These are phyloP conservation scores for Leishmania gerbilli DNA, from an alignment of 208 protist genomes.

Conservation along the genomic window DNA sequence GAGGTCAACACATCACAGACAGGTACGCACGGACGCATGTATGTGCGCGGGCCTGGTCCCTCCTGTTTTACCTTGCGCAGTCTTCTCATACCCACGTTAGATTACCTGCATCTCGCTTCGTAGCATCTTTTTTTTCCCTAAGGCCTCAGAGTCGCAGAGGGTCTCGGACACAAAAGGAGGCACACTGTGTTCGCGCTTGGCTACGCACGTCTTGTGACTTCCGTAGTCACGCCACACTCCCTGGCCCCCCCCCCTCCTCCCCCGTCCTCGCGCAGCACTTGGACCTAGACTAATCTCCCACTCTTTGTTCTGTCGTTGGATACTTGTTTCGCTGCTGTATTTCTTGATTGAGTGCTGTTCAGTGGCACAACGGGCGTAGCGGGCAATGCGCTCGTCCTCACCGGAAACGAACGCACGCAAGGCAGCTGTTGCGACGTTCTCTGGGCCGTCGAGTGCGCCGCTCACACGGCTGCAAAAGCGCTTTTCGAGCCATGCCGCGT, in stretches of 20 bases:
- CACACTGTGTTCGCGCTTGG: not conserved
- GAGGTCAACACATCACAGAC: too few relatives aligned
- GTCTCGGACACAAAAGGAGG: not conserved
- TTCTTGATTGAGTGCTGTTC: not conserved
- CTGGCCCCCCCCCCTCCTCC: not conserved
- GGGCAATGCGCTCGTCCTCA: not conserved
- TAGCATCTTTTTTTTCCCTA: not conserved
- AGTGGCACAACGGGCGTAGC: not conserved
- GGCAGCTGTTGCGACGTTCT: not conserved
- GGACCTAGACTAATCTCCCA: not conserved
- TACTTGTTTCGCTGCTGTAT: not conserved
- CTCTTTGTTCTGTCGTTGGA: not conserved
- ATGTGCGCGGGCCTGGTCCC: not conserved
- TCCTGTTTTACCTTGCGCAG: not conserved
- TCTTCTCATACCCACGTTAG: not conserved
- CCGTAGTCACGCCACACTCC: not conserved
- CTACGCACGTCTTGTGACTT: not conserved
- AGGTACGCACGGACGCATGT: not conserved
- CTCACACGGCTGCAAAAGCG: not conserved
- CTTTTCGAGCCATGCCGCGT: not conserved
- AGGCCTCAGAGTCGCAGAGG: not conserved
- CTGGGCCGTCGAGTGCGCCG: not conserved
- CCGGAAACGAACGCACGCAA: not conserved
- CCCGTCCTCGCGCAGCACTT: not conserved
- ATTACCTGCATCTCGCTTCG: not conserved